Evolutionary conservation across 495 filamentous ascomycete genomes (phyloP), one percentile per base, ranked within the genome.

Genomic region (Thermothielavioides terrestris): DNA sequence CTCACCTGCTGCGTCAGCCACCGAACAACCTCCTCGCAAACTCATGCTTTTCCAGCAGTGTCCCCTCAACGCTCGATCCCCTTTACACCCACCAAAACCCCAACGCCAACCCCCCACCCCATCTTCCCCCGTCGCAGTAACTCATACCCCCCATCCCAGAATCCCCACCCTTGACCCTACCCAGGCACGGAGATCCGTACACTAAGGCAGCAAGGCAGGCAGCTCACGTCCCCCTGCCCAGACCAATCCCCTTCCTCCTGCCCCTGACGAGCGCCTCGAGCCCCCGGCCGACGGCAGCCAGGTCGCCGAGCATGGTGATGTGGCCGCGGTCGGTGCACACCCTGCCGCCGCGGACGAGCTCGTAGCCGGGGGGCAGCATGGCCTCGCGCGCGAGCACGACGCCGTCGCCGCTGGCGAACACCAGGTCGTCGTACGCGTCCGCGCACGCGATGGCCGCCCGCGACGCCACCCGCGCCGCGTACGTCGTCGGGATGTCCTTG

Each of bases 331-430:
- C 88, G 50, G 81, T 89, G 47, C 77, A 83, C 10, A 95, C 78
- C 40, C 84, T 72, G 0, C 89, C 89, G 23, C 81, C 80, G 50
- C 71, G 77, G 2, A 80, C 85, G 44, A 83, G 68, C 43, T 73
- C 75, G 61, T 96, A 97, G 0, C 89, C 89, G 6, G 72, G 65
- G 1, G 91, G 90, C 52, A 94, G 61, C 89, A 94, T 92, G 0
- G 89, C 86, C 46, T 90, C 86, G 34, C 74, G 74, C 0, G 91
- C 88, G 14, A 97, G 72, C 60, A 89, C 88, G 0, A 97, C 91
- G 0, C 91, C 91, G 63, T 97, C 91, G 0, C 91, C 91, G 30
- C 80, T 83, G 0, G 83, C 85, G 66, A 96, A 96, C 0, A 86
- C 79, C 3, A 95, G 71, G 50, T 94, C 83, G 53, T 95, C 91